Evolutionary conservation across 2,329 filamentous ascomycete genomes (phyloP).

Genomic region (Cadophora sp.): DNA sequence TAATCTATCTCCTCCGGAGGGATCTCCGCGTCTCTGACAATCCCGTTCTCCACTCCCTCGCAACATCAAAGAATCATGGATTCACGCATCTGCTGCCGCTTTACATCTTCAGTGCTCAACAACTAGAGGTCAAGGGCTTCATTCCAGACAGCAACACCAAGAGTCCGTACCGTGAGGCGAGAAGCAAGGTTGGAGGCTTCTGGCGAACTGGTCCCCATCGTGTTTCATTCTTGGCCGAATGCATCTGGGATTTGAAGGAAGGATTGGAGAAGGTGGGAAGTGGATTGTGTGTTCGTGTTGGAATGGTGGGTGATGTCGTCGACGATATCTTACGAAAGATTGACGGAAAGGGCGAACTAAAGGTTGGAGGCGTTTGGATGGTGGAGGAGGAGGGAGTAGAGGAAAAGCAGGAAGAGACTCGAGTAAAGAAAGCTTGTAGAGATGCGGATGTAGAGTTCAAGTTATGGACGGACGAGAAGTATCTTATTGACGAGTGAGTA

Average conservation of each 20-base stretch:
- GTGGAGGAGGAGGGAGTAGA: constrained; percentile 73
- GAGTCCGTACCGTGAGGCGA: constrained; percentile 73
- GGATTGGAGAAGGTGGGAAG: constrained; percentile 64
- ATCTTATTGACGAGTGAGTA: constrained; percentile 78
- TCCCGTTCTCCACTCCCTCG: constrained; percentile 68
- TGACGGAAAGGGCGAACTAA: constrained; percentile 40
- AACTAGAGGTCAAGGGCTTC: constrained; percentile 79
- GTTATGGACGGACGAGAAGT: constrained; percentile 78
- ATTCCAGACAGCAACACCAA: constrained; percentile 53
- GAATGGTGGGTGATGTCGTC: constrained; percentile 65
- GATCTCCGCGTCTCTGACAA: constrained; percentile 79
- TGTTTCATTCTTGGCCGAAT: constrained; percentile 74
- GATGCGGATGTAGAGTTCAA: constrained; percentile 64
- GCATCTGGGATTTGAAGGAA: constrained; percentile 74
- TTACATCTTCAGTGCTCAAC: constrained; percentile 71
- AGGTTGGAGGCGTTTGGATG: constrained; percentile 75
- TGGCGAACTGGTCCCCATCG: constrained; percentile 78
- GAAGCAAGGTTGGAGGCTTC: constrained; percentile 68
- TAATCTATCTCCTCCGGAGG: constrained; percentile 75
- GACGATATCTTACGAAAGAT: constrained; percentile 60
- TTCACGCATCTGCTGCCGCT: constrained; percentile 76
- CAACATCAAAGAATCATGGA: constrained; percentile 55
- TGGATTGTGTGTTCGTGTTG: constrained; percentile 68
- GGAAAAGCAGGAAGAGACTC: constrained; percentile 68
- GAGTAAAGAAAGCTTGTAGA: constrained; percentile 59